A percentile compares a stretch with the other conserved stretches of the same genome.
These are phyloP conservation scores for Linum lewisii DNA, from an alignment of 345 rosid species.

Conservation along the genomic window DNA sequence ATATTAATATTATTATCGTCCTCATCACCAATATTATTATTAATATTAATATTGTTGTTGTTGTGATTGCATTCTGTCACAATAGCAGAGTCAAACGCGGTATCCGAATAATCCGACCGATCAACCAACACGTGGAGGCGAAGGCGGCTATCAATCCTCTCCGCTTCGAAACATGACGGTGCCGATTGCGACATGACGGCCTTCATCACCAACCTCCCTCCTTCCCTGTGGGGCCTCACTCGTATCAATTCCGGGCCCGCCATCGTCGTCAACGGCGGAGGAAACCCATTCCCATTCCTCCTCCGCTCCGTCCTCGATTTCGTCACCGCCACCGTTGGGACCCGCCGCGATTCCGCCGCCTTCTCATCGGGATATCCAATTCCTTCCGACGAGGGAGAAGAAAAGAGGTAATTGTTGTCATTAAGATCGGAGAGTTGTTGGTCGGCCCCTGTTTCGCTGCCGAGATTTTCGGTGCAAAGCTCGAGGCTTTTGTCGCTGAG, in stretches of 20 bases:
- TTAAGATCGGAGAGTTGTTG: not conserved
- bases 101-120: not conserved
- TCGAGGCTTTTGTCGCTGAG: constrained; percentile 7
- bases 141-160: constrained; percentile 1
- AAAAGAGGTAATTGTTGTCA: not conserved
- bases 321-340: not conserved
- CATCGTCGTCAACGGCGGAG: constrained; percentile 9
- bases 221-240: not conserved
- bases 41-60: too few relatives aligned
- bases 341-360: not conserved
- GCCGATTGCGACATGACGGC: not conserved
- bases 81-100: not conserved
- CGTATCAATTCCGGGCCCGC: not conserved
- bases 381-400: not conserved
- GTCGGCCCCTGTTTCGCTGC: not conserved
- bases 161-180: not conserved
- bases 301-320: not conserved
- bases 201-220: constrained; percentile 3
- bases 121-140: not conserved
- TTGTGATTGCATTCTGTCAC: too few relatives aligned
- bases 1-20: too few relatives aligned
- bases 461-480: constrained; percentile 6
- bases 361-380: not conserved
- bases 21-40: too few relatives aligned
- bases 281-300: not conserved